phyloP scores from a whole-genome alignment of 2,329 filamentous ascomycete species.

The Claviceps africana region DNA sequence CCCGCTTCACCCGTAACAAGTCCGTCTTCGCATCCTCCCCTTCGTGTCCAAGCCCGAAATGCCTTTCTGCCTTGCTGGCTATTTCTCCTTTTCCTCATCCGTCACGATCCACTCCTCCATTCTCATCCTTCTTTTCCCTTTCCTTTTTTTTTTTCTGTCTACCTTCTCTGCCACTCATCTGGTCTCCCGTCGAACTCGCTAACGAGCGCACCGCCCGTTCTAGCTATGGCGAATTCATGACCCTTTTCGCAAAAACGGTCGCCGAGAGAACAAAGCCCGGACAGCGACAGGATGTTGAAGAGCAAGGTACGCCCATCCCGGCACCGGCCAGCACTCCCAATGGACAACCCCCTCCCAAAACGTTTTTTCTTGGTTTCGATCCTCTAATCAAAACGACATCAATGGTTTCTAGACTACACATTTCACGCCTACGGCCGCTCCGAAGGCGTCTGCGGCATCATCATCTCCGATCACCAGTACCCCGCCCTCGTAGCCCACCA shows the following conservation, averaged over 20 bases:
- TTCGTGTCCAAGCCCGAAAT: slow-evolving; percentile 1
- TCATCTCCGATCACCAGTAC: slow-evolving; percentile 65
- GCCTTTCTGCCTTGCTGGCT: not conserved
- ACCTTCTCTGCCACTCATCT: not conserved
- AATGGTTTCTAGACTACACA: slow-evolving; percentile 39
- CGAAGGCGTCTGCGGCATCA: slow-evolving; percentile 61
- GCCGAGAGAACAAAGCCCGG: slow-evolving; percentile 74
- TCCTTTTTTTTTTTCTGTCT: not conserved
- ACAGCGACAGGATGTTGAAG: slow-evolving; percentile 72
- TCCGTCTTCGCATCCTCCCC: slow-evolving; percentile 22
- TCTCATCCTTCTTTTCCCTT: not conserved
- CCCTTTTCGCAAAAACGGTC: slow-evolving; percentile 72
- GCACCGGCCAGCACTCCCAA: too few species aligned
- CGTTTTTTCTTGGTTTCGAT: not conserved
- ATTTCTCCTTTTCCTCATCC: not conserved
- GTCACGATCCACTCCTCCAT: not conserved
- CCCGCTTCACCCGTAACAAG: slow-evolving; percentile 63
- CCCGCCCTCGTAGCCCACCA: slow-evolving; percentile 70
- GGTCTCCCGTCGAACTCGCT: not conserved
- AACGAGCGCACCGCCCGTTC: not conserved
- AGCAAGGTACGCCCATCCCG: slow-evolving; percentile 43
- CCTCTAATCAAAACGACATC: not conserved
- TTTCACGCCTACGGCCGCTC: slow-evolving; percentile 68
- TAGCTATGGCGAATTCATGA: slow-evolving; percentile 55
- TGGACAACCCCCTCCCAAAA: not conserved